These are phyloP conservation scores for Colletotrichum sp. DNA, from an alignment of 2,329 filamentous ascomycete species.

Conservation along the genomic window DNA sequence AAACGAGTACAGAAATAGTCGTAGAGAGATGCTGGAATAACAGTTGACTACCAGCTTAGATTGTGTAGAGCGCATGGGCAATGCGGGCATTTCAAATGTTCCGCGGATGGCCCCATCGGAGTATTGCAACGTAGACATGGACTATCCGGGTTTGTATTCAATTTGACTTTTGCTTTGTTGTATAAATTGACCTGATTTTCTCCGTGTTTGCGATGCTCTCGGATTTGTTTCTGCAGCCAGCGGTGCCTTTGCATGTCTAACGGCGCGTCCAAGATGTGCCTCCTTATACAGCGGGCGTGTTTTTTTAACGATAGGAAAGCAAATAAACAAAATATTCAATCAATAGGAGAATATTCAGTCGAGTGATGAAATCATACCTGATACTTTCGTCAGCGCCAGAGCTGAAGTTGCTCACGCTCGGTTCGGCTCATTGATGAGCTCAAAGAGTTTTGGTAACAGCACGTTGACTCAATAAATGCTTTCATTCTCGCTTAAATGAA, in stretches of 20 bases:
- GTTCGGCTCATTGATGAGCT: neutral
- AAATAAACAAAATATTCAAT: fast-evolving
- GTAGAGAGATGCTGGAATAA: neutral
- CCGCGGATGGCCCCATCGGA: neutral
- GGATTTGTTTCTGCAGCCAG: neutral
- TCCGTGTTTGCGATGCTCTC: neutral
- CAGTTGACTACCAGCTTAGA: neutral
- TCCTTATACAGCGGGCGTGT: too few species aligned
- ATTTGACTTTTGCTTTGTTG: neutral
- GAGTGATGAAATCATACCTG: neutral
- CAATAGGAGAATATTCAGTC: neutral
- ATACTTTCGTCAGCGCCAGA: neutral
- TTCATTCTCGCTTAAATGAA: neutral
- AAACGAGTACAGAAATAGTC: fast-evolving
- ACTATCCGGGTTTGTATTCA: fast-evolving
- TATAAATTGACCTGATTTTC: neutral
- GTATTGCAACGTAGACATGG: neutral
- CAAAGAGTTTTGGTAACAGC: fast-evolving
- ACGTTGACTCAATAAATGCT: neutral
- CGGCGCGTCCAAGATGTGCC: fast-evolving
- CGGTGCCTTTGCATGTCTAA: fast-evolving
- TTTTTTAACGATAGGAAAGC: too few species aligned
- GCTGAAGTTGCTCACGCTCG: neutral
- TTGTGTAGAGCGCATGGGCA: neutral
- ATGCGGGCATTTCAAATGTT: neutral